Evolutionary conservation across 305 asterid species (phyloP), one percentile per base, ranked within the genome.

Genomic region (Euphrasia arctica): DNA sequence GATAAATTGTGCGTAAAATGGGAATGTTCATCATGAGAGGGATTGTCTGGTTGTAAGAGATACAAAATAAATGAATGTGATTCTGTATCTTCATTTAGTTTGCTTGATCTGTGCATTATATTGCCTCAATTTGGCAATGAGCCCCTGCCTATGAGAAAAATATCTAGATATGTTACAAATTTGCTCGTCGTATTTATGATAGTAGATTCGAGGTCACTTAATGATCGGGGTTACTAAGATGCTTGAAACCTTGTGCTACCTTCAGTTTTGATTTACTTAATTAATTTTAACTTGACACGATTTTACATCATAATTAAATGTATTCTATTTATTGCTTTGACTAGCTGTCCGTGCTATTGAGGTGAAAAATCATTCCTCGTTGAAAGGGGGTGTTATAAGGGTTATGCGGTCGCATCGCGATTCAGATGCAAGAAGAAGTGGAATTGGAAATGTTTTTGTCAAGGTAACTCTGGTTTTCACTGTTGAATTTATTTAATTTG

Each of bases 401-500:
- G 96, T 91, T 70, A 82, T 73, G 87, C 85, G 96, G 96, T 86
- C 98, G 0, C 83, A 65, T 66, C 95, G 92, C 60, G 96, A 89
- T 79, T 66, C 98, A 57, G 86, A 80, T 72, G 85, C 77, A 42
- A 86, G 98, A 71, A 83, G 65, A 75, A 91, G 92, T 70, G 96
- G 95, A 63, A 54, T 83, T 48, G 98, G 89, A 62, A 91, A 91
- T 87, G 84, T 91, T 27, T 91, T 89, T 78, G 81, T 91, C 70
- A 91, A 91, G 95, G 98, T 91, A 74, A 52, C 10, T 60, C 48
- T 55, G 57, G 10, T 59, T 63, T 52, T 48, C 18, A 6, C 5
- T 50, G 70, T 58, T 41, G 56, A 64, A 13, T 51, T 8, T 10
- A 41, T n/a, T 4, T 65, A 55, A 31, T 54, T 61, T 45, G 29